phyloP scores from a whole-genome alignment of 805 yeast genomes.

The Candida nanaspora region DNA sequence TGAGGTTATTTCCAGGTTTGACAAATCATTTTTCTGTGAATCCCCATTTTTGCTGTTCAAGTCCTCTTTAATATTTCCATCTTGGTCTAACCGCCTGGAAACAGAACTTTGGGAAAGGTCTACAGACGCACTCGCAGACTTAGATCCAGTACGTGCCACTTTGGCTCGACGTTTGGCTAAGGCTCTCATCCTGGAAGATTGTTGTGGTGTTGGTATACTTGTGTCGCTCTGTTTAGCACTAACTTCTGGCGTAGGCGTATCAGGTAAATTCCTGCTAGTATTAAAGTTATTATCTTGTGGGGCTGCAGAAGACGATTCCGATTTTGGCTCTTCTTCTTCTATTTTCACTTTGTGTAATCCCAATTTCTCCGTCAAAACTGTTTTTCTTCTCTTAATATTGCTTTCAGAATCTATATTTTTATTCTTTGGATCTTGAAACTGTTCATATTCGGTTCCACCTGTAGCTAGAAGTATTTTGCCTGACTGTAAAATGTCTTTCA shows the following conservation, averaged over 20 bases:
- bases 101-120: constrained; percentile 69
- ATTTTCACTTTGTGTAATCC: constrained; percentile 17
- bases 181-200: constrained; percentile 79
- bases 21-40: constrained; percentile 11
- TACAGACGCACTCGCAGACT: constrained; percentile 36
- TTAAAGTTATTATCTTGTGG: neutral
- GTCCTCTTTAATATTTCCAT: constrained; percentile 26
- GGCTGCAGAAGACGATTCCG: constrained; percentile 4
- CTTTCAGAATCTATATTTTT: constrained; percentile 5
- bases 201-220: constrained; percentile 8
- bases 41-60: neutral
- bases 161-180: constrained; percentile 91
- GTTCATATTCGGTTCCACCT: constrained; percentile 38
- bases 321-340: constrained; percentile 11
- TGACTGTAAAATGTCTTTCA: constrained; percentile 40
- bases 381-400: constrained; percentile 18
- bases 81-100: constrained; percentile 44
- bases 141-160: constrained; percentile 48
- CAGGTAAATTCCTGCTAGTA: neutral
- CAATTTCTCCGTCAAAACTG: constrained; percentile 20
- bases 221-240: too few species aligned
- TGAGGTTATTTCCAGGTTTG: constrained; percentile 50
- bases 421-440: constrained; percentile 3
- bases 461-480: constrained; percentile 57
- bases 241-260: too few species aligned